Evolutionary conservation across 2,329 filamentous ascomycete genomes (phyloP), one percentile per base, ranked within the genome.

Genomic region (Claviceps citrina): DNA sequence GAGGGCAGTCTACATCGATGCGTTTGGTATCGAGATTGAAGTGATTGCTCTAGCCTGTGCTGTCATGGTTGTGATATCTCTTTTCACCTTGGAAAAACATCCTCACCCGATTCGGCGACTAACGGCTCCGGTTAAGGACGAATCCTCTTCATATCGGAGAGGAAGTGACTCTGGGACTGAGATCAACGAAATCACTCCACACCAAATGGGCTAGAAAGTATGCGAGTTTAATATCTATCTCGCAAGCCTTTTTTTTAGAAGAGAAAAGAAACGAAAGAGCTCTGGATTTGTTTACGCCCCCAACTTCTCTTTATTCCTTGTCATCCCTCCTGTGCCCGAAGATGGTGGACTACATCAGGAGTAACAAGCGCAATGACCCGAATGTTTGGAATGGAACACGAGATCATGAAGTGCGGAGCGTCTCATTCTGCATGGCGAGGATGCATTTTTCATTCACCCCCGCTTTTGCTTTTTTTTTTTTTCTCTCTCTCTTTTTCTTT

Each of bases 1-100:
- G 19, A 60, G 57, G 38, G 48, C 54, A 12, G 60, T 65, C 7
- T 71, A 71, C 41, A 60, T 66, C 0, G 52, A 47, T 1, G 66
- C 67, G 2, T 71, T 71, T 47, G 57, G 58, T 1, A 56, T 61
- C 22, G 62, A 71, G 43, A 61, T 66, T 28, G 62, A 60, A 40
- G 53, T 70, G 35, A 65, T 71, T 61, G 59, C 65, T 34, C 56
- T 62, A 20, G 49, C 66, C 13, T 61, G 63, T 25, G 60, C 56
- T 4, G 54, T 55, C 33, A 68, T 68, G 51, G 53, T 70, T 6
- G 41, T 66, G 20, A 53, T 60, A 8, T 66, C 67, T 20, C 43
- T 65, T 2, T 61, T 66, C 39, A 63, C 64, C 1, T 57, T 67
- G 40, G 64, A 71, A 48, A 55, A 53, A 27, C 51, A 56, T 4